Conservation (phyloP, 192 early-diverging fungal genomes). For the Linnemannia zychae region DNA sequence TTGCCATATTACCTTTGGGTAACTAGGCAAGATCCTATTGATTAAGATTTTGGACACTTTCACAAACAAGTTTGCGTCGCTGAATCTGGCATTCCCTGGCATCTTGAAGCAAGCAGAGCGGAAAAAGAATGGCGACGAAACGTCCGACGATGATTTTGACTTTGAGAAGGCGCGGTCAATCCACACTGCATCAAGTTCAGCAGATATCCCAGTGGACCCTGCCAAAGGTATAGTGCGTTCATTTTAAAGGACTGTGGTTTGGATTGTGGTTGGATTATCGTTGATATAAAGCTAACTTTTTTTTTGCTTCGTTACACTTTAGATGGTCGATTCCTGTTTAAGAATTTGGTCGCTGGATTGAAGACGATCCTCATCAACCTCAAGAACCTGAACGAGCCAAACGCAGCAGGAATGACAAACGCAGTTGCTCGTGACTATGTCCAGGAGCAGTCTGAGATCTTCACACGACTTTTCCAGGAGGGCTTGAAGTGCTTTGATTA, state of each 20-base stretch:
- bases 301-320: neutral
- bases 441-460: constrained; percentile 79
- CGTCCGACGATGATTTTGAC: constrained; percentile 63
- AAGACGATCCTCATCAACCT: constrained; percentile 86
- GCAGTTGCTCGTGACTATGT: constrained; percentile 75
- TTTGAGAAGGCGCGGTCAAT: constrained; percentile 71
- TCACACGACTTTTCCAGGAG: constrained; percentile 79
- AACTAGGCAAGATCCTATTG: constrained; percentile 75
- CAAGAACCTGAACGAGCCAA: constrained; percentile 75
- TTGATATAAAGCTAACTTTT: neutral
- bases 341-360: constrained; percentile 89
- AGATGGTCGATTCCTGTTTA: constrained; percentile 92
- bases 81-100: constrained; percentile 75
- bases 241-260: neutral
- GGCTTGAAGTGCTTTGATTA: constrained; percentile 89
- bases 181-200: constrained; percentile 59
- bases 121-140: constrained; percentile 58
- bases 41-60: constrained; percentile 91
- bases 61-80: constrained; percentile 76
- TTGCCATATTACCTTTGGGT: too few species aligned
- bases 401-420: constrained; percentile 57
- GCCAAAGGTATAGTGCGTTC: constrained; percentile 72
- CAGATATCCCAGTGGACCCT: constrained; percentile 70
- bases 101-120: constrained; percentile 70
- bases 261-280: neutral